Evolutionary conservation across 2,329 filamentous ascomycete genomes (phyloP).

Genomic region (Pleoardoris graminearum): DNA sequence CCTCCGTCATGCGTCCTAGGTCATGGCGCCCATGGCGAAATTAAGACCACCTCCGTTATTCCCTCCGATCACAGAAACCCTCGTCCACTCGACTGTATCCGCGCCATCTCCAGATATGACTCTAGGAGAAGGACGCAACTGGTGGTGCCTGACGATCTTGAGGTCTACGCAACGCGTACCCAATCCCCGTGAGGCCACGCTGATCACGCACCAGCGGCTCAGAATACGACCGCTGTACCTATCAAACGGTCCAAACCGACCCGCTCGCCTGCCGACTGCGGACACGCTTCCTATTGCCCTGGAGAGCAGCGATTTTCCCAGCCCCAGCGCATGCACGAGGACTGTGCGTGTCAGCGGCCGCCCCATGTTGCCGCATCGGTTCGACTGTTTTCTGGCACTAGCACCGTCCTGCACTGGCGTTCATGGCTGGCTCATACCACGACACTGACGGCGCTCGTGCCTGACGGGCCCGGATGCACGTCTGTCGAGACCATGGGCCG

Average conservation of each 20-base stretch:
- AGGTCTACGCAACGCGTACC: not conserved
- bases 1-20: constrained; percentile 3
- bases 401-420: too few species aligned
- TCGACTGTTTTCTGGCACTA: not conserved
- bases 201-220: not conserved
- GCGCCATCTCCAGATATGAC: constrained; percentile 4
- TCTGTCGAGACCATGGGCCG: not conserved
- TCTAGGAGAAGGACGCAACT: too few species aligned
- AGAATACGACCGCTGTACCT: constrained; percentile 2
- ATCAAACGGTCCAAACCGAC: not conserved
- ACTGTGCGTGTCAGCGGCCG: constrained; percentile 5
- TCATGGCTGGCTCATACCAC: too few species aligned
- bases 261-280: not conserved
- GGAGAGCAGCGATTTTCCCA: not conserved
- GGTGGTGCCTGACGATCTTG: not conserved
- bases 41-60: constrained; percentile 2
- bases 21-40: not conserved
- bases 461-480: not conserved
- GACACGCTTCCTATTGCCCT: not conserved
- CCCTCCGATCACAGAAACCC: not conserved
- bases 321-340: not conserved
- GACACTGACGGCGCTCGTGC: not conserved
- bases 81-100: not conserved
- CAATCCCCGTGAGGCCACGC: not conserved
- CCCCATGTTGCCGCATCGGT: not conserved